Base-by-base conservation (phyloP, 495 filamentous ascomycete species). In the Cercophora scortea region DNA sequence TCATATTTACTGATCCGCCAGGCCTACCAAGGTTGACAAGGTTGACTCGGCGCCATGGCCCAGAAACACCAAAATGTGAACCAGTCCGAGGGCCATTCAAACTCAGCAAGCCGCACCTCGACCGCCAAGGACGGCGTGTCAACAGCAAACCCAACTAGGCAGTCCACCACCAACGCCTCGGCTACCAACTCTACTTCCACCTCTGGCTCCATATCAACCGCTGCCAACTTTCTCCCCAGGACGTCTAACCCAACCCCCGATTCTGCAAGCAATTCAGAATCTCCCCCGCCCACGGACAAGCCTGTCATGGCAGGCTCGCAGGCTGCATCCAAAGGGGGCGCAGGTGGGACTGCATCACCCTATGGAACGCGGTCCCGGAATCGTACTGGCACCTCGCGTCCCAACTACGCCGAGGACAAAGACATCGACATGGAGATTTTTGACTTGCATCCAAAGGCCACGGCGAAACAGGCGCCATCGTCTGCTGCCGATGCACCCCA, bases 281-380 rank as follows among this genome's bases (percentile, higher is more conserved):
- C 57, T 32, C 57, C 63, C 12, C 60, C 61, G 34, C 63, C 63
- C 54, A 63, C 62, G 75, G 73, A 70, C 39, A 77, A 72, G 56
- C 69, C 71, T 25, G 61, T 64, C 42, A 69, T 68, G 18, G 63
- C 73, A 45, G 64, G 62, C 50, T 53, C 60, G 16, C 60, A 67
- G 45, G 55, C 47, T 43, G 69, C 68, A 19, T 67, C 63, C 54
- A 72, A 71, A 60, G 67, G 67, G 44, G 62, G 55, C 43, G 63
- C 63, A 45, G 49, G 62, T 32, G 68, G 63, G 4, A 61, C 66
- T 43, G 67, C 83, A 8, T 85, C 87, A 45, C 88, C 89, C 17
- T 97, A 99, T 67, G 93, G 93, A 54, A 99, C 94, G 57, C 88
- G 93, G 58, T 98, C 93, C 52, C 85, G 93, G 66, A 95, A 94